These are phyloP conservation scores for Eragrostis tef DNA, from an alignment of 202 grass and related monocot genomes.

Conservation along the genomic window DNA sequence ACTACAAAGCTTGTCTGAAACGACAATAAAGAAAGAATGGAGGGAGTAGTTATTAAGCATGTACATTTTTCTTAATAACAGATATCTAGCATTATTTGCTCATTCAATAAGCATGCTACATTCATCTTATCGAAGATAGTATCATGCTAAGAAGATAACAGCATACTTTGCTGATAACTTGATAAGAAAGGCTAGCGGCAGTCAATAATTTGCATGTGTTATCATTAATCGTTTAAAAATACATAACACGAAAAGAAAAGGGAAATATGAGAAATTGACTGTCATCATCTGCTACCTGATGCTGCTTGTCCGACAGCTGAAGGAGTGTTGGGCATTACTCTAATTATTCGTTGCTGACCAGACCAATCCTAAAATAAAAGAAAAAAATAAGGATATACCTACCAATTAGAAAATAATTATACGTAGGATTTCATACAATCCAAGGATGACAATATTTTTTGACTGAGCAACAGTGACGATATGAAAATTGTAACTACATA, in stretches of 20 bases:
- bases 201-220: not conserved
- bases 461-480: too few species aligned
- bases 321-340: conserved; percentile 99
- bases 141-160: too few species aligned
- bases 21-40: too few species aligned
- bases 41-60: conserved; percentile 20
- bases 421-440: too few species aligned
- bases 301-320: conserved; percentile 89
- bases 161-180: not conserved
- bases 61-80: conserved; percentile 11
- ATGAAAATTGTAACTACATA: too few species aligned
- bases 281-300: conserved; percentile 65
- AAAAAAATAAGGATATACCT: not conserved
- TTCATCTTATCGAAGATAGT: not conserved
- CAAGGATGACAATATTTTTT: too few species aligned
- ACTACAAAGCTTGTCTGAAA: too few species aligned
- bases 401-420: not conserved
- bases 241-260: not conserved
- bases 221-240: not conserved
- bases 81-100: conserved; percentile 1
- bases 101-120: not conserved
- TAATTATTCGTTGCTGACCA: conserved; percentile 85
- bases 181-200: not conserved
- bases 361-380: conserved; percentile 77
- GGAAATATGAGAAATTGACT: not conserved